Percentiles rank a stretch among this genome's conserved stretches.
These are phyloP conservation scores for Dendrocalamus latiflorus DNA, from an alignment of 202 grass and related monocot species.

Conservation along the genomic window DNA sequence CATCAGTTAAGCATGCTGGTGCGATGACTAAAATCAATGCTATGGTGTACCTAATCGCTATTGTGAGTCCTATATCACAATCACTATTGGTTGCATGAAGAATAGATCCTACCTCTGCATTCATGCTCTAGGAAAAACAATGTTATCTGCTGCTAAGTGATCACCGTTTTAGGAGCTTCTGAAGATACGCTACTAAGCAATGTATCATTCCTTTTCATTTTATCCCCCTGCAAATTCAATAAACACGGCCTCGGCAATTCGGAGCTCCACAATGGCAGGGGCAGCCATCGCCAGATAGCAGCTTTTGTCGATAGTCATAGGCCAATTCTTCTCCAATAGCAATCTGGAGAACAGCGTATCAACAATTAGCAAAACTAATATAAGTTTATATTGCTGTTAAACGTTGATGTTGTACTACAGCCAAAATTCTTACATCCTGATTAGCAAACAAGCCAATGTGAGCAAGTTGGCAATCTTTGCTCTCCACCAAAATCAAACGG, in stretches of 20 bases:
- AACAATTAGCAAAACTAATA: slow-evolving; percentile 12
- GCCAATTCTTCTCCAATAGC: slow-evolving; percentile 67
- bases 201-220: slow-evolving; percentile 10
- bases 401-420: not conserved
- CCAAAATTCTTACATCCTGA: slow-evolving; percentile 54
- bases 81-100: slow-evolving; percentile 33
- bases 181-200: not conserved
- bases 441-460: slow-evolving; percentile 87
- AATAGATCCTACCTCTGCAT: slow-evolving; percentile 37
- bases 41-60: slow-evolving; percentile 44
- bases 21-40: slow-evolving; percentile 43
- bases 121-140: slow-evolving; percentile 19
- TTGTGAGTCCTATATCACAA: slow-evolving; percentile 45
- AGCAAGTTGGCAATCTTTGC: slow-evolving; percentile 80
- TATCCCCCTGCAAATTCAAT: slow-evolving; percentile 35
- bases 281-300: slow-evolving; percentile 45
- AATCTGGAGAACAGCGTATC: slow-evolving; percentile 56
- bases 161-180: not conserved
- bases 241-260: slow-evolving; percentile 74
- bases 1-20: slow-evolving; percentile 29
- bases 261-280: slow-evolving; percentile 65
- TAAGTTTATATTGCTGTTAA: not conserved
- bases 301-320: slow-evolving; percentile 70
- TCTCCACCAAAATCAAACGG: slow-evolving; percentile 72
- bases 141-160: slow-evolving; percentile 9